Conservation (phyloP, 495 filamentous ascomycete genomes). For the Penicillium ochrochloron region DNA sequence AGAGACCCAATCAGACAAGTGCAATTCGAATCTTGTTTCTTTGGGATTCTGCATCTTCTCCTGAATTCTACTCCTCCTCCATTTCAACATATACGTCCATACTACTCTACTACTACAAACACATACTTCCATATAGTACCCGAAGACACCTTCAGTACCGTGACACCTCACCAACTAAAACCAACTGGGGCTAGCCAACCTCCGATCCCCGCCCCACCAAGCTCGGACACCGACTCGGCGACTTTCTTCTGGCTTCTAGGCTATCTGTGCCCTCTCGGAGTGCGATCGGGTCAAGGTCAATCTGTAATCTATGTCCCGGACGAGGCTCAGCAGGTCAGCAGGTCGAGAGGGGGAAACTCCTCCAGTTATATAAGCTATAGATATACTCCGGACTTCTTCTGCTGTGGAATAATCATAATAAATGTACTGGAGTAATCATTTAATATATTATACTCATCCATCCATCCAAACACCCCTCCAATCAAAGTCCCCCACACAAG, state of each 20-base stretch:
- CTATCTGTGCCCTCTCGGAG: not conserved
- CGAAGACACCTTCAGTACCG: not conserved
- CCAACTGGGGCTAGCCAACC: not conserved
- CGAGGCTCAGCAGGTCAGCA: too few relatives aligned
- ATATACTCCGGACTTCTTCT: too few relatives aligned
- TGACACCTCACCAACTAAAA: not conserved
- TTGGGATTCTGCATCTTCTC: not conserved
- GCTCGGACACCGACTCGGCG: conserved; percentile 14
- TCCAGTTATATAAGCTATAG: not conserved
- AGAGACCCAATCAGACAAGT: conserved; percentile 3
- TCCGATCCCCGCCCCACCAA: conserved; percentile 12
- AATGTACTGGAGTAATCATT: not conserved
- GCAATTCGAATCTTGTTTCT: not conserved
- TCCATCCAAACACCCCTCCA: not conserved
- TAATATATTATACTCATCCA: not conserved
- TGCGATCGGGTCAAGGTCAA: not conserved
- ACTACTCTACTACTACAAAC: too few relatives aligned
- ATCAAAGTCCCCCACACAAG: not conserved
- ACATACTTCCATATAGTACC: not conserved
- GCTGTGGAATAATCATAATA: too few relatives aligned
- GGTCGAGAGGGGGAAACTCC: not conserved
- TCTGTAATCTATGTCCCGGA: not conserved
- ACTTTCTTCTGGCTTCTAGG: not conserved
- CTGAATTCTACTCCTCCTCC: not conserved
- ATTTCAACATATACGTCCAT: too few relatives aligned